A percentile compares a stretch with the other conserved stretches of the same genome.
Evolutionary conservation across 441 rosid genomes (phyloP).

Genomic region (Euphorbia schlechtendalii): DNA sequence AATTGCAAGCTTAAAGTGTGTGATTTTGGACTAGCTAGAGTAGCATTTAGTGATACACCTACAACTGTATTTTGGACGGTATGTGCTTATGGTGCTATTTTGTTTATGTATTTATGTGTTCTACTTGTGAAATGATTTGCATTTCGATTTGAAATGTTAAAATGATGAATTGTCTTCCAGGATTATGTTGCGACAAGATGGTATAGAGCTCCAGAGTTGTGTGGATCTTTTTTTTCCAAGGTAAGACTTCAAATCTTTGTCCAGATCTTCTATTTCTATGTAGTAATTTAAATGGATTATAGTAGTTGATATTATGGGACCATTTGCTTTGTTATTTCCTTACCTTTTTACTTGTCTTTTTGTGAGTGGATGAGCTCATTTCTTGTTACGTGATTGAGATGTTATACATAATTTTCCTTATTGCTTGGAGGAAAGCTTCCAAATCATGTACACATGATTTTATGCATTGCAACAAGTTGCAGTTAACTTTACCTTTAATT

Average conservation of each 20-base stretch:
- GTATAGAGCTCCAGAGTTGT: constrained; percentile 98
- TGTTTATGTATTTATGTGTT: background rate
- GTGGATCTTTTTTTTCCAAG: constrained; percentile 97
- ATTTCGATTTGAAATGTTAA: background rate
- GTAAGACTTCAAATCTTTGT: constrained; percentile 31
- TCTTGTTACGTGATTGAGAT: background rate
- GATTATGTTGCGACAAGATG: constrained; percentile 99
- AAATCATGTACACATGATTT: background rate
- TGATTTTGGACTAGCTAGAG: constrained; percentile 95
- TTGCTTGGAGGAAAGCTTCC: background rate
- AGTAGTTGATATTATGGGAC: constrained; percentile 7
- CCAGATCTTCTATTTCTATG: too few species aligned
- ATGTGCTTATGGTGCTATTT: constrained; percentile 16
- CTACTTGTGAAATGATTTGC: background rate
- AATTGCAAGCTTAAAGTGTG: constrained; percentile 98
- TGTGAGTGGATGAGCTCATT: background rate
- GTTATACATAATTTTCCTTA: background rate
- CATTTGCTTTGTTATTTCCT: constrained; percentile 4
- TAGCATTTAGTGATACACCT: constrained; percentile 90
- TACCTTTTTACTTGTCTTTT: constrained; percentile 1
- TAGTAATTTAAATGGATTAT: constrained; percentile 13
- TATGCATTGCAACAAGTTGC: background rate
- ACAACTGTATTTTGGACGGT: constrained; percentile 96
- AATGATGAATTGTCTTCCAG: constrained; percentile 28
- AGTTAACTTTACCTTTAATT: background rate